These are phyloP conservation scores for Agarophyton chilense DNA, from an alignment of 23 red algal species.

Conservation along the genomic window DNA sequence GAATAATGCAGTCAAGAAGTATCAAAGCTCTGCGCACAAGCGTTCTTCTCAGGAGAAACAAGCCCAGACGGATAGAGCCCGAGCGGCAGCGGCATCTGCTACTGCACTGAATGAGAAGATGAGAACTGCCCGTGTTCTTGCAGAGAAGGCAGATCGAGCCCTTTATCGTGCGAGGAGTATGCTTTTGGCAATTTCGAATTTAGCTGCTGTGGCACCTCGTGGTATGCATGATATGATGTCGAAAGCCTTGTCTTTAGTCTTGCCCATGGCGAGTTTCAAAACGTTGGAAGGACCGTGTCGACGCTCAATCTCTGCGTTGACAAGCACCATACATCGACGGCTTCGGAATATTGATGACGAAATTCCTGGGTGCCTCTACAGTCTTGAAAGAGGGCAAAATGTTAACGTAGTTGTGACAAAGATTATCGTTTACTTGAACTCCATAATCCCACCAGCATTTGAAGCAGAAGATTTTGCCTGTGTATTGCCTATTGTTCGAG, in stretches of 20 bases:
- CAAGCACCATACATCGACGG: neutral
- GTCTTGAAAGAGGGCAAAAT: conserved; percentile 27
- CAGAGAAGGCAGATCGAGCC: conserved; percentile 12
- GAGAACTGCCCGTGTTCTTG: conserved; percentile 10
- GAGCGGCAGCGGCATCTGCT: conserved; percentile 56
- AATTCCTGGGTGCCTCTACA: conserved; percentile 32
- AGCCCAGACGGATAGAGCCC: conserved; percentile 25
- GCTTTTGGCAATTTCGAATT: neutral
- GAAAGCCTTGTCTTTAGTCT: conserved; percentile 47
- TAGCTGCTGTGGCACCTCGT: conserved; percentile 35
- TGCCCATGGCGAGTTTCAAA: conserved; percentile 24
- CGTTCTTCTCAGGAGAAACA: conserved; percentile 40
- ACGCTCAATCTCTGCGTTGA: neutral
- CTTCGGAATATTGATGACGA: conserved; percentile 6
- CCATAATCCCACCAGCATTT: conserved; percentile 33
- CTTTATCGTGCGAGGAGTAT: neutral
- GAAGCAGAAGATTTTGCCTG: conserved; percentile 68
- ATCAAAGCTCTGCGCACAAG: conserved; percentile 12
- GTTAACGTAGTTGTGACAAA: conserved; percentile 7
- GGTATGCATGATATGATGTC: conserved; percentile 28
- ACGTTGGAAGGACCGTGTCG: conserved; percentile 55
- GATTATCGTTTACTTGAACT: conserved; percentile 21
- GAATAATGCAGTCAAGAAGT: conserved; percentile 7
- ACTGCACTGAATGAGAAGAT: conserved; percentile 46
- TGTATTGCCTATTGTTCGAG: conserved; percentile 57